Evolutionary conservation across 768 basidiomycete species (phyloP).

Genomic region (Lentinula guzmanii): DNA sequence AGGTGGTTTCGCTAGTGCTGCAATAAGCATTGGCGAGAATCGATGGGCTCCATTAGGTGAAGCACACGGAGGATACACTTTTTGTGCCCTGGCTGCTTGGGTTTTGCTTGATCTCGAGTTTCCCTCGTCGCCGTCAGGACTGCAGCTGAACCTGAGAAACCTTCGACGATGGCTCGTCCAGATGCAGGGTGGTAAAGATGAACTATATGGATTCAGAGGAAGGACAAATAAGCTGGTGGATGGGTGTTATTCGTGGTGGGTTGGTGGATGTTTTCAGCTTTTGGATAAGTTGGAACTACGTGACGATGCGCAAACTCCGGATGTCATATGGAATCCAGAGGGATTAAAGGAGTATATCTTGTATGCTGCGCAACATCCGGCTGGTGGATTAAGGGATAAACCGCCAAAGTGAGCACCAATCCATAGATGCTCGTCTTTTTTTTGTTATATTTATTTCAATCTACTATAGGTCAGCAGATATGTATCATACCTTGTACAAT

Average conservation of each 20-base stretch:
- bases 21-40: slow-evolving; percentile 55
- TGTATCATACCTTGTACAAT: slow-evolving; percentile 94
- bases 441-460: background rate
- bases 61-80: slow-evolving; percentile 97
- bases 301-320: slow-evolving; percentile 26
- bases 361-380: slow-evolving; percentile 76
- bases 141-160: slow-evolving; percentile 48
- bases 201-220: slow-evolving; percentile 90
- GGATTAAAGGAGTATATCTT: slow-evolving; percentile 88
- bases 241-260: slow-evolving; percentile 99
- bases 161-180: slow-evolving; percentile 77
- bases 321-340: slow-evolving; percentile 39
- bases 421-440: background rate
- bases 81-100: slow-evolving; percentile 86
- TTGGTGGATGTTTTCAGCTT: slow-evolving; percentile 80
- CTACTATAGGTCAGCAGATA: slow-evolving; percentile 64
- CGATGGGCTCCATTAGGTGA: slow-evolving; percentile 83
- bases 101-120: slow-evolving; percentile 64
- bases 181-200: slow-evolving; percentile 79
- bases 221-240: slow-evolving; percentile 98
- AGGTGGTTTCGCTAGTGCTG: slow-evolving; percentile 84
- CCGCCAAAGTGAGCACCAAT: slow-evolving; percentile 72
- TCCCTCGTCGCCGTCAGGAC: slow-evolving; percentile 18
- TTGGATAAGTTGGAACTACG: slow-evolving; percentile 53
- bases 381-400: slow-evolving; percentile 90